These are phyloP conservation scores for Annulohypoxylon nitens DNA, from an alignment of 495 filamentous ascomycete species.

Conservation along the genomic window DNA sequence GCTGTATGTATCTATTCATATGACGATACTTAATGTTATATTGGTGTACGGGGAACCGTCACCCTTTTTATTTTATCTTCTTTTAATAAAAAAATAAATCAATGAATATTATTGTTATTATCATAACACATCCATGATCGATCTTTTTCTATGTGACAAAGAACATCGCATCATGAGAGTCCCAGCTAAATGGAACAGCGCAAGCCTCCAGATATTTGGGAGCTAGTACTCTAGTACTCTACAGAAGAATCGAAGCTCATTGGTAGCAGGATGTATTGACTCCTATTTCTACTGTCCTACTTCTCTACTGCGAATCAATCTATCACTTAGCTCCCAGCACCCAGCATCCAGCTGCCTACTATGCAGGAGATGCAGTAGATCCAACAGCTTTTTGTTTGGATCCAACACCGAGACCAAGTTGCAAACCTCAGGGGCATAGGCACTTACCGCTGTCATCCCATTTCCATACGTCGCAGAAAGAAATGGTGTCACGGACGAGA, in stretches of 20 bases:
- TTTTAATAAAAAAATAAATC: not conserved
- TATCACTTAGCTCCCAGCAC: not conserved
- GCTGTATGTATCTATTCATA: constrained; percentile 8
- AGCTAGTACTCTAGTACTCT: not conserved
- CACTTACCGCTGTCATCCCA: constrained; percentile 40
- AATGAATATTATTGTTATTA: constrained; percentile 1
- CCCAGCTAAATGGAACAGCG: not conserved
- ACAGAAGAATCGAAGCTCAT: not conserved
- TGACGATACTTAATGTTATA: not conserved
- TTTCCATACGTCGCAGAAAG: constrained; percentile 1
- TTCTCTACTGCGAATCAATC: not conserved
- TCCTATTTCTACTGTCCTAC: not conserved
- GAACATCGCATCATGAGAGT: not conserved
- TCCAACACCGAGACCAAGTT: not conserved
- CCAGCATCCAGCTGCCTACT: no score
- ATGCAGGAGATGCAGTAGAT: not conserved
- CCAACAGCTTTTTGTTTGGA: constrained; percentile 4
- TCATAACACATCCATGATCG: not conserved
- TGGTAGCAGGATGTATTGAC: not conserved
- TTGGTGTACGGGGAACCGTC: not conserved
- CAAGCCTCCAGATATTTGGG: not conserved
- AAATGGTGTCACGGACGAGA: constrained; percentile 17
- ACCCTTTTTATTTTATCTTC: not conserved
- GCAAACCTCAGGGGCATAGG: constrained; percentile 27
- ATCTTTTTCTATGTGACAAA: constrained; percentile 2